Conservation (phyloP, 2,329 filamentous ascomycete species). For the Rosellinia necatrix region DNA sequence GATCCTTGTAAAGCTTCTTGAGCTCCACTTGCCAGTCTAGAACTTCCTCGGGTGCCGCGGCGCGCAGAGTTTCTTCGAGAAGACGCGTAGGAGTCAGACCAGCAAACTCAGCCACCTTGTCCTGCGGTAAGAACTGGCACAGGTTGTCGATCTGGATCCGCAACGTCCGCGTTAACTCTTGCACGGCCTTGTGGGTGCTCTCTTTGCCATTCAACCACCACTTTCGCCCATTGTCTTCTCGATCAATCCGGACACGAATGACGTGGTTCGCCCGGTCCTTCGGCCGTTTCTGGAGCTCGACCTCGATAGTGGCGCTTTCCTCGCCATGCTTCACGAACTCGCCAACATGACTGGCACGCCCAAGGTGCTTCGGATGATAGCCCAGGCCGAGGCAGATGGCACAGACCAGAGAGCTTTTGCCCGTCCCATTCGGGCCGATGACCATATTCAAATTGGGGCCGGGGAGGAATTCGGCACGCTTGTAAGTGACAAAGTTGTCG, state of each 20-base stretch:
- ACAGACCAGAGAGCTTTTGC: conserved; percentile 96
- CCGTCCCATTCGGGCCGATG: conserved; percentile 97
- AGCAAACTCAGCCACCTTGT: conserved; percentile 93
- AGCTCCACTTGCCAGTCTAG: conserved; percentile 76
- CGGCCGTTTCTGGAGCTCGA: conserved; percentile 76
- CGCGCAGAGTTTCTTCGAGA: conserved; percentile 83
- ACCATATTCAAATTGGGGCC: conserved; percentile 97
- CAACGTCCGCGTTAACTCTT: conserved; percentile 69
- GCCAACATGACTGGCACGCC: conserved; percentile 79
- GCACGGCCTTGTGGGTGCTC: conserved; percentile 65
- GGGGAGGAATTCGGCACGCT: conserved; percentile 84
- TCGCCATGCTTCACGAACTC: conserved; percentile 94
- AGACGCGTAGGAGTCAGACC: conserved; percentile 80
- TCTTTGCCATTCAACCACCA: conserved; percentile 76
- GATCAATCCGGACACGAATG: conserved; percentile 75
- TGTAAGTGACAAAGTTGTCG: conserved; percentile 93
- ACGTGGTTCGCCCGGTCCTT: conserved; percentile 69
- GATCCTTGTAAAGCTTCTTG: conserved; percentile 69
- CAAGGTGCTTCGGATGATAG: conserved; percentile 79
- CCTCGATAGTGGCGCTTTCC: conserved; percentile 79
- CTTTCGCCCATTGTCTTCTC: conserved; percentile 79
- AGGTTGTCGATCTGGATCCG: conserved; percentile 97
- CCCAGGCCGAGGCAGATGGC: conserved; percentile 93
- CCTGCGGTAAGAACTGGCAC: conserved; percentile 95
- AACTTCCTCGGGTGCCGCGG: conserved; percentile 83